phyloP scores from a whole-genome alignment of 2,329 filamentous ascomycete genomes.

The Drechmeria coniospora region DNA sequence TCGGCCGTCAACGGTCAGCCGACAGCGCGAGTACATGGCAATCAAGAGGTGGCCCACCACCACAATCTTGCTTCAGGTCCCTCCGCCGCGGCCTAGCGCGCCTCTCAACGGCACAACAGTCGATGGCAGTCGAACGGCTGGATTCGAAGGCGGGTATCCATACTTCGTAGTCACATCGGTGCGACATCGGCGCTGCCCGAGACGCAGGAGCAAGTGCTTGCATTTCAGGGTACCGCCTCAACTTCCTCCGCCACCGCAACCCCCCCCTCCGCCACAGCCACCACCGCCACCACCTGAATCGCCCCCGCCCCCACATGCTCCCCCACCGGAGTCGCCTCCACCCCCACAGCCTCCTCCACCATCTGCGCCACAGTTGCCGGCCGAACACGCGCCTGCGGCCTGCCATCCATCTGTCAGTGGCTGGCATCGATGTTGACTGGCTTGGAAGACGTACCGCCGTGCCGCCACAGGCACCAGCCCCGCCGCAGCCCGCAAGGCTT shows the following conservation, averaged over 20 bases:
- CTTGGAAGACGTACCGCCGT: constrained; percentile 1
- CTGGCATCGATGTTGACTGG: not conserved
- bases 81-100: too few species aligned
- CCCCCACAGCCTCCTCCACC: constrained; percentile 2
- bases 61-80: too few species aligned
- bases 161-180: too few species aligned
- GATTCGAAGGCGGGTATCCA: too few species aligned
- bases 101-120: too few species aligned
- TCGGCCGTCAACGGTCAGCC: too few species aligned
- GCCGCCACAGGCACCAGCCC: constrained; percentile 7
- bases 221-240: too few species aligned
- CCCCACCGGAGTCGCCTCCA: constrained; percentile 26
- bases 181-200: too few species aligned
- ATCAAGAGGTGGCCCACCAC: too few species aligned
- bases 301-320: constrained; percentile 9
- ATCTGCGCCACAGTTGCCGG: not conserved
- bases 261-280: not conserved
- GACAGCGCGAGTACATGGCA: too few species aligned
- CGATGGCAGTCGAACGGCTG: too few species aligned
- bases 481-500: constrained; percentile 20
- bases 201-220: not conserved
- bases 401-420: not conserved
- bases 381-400: not conserved
- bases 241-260: constrained; percentile 1
- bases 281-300: not conserved